A percentile compares a stretch with the other conserved stretches of the same genome.
These are phyloP conservation scores for Abrus precatorius DNA, from an alignment of 306 rosid species.

Conservation along the genomic window DNA sequence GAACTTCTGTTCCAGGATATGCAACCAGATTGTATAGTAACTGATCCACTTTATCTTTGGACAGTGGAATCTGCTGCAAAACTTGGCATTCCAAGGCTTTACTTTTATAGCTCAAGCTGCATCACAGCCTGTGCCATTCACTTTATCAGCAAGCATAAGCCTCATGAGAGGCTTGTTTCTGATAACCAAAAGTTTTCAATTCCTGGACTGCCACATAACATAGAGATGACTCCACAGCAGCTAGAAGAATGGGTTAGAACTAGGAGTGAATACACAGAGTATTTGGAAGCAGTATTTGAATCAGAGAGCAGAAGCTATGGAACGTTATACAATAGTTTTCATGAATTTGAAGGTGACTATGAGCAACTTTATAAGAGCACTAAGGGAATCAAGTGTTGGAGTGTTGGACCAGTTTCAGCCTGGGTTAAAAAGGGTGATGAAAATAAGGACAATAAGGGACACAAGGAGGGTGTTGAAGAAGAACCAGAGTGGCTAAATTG, in stretches of 20 bases:
- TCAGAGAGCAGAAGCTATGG: constrained; percentile 49
- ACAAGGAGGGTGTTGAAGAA: background rate
- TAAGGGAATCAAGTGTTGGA: constrained; percentile 45
- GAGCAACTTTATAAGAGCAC: constrained; percentile 23
- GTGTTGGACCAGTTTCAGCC: constrained; percentile 50
- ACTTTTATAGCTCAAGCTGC: constrained; percentile 47
- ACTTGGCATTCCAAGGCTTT: constrained; percentile 50
- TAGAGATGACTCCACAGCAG: constrained; percentile 38
- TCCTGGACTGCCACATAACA: constrained; percentile 44
- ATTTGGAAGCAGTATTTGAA: constrained; percentile 3
- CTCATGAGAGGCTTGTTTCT: constrained; percentile 44
- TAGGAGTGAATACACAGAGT: background rate
- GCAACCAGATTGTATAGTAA: constrained; percentile 43
- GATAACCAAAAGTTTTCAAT: constrained; percentile 30
- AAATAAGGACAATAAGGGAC: constrained; percentile 8
- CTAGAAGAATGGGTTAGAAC: constrained; percentile 30
- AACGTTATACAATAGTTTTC: constrained; percentile 44
- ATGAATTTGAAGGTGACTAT: constrained; percentile 50
- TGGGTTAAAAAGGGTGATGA: constrained; percentile 21
- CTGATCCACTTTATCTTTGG: constrained; percentile 49
- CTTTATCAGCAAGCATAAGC: constrained; percentile 41
- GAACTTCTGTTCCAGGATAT: constrained; percentile 40
- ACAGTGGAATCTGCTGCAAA: constrained; percentile 49
- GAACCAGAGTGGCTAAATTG: constrained; percentile 41
- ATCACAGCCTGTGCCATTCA: constrained; percentile 24